These are phyloP conservation scores for Lenzites betulinus DNA, from an alignment of 768 basidiomycete species.

Conservation along the genomic window DNA sequence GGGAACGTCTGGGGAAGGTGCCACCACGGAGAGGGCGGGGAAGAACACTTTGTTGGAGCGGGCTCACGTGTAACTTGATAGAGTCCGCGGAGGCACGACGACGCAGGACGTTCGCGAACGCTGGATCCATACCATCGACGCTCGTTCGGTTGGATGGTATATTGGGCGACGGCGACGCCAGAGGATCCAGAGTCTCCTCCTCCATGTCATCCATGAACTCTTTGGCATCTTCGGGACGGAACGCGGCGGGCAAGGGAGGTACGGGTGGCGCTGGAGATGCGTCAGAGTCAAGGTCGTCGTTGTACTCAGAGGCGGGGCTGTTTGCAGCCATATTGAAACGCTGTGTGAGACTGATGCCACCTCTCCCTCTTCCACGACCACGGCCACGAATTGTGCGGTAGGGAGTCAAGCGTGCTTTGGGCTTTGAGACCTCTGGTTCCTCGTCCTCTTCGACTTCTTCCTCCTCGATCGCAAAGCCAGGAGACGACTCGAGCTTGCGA, in stretches of 20 bases:
- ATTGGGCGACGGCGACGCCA: constrained; percentile 43
- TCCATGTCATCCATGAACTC: constrained; percentile 51
- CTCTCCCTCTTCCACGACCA: constrained; percentile 51
- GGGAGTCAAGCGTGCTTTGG: constrained; percentile 50
- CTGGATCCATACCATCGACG: constrained; percentile 87
- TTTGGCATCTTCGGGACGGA: constrained; percentile 34
- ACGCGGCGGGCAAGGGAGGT: constrained; percentile 37
- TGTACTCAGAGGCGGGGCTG: constrained; percentile 53
- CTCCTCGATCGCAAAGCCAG: constrained; percentile 43
- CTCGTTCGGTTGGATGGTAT: constrained; percentile 63
- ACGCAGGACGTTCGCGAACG: constrained; percentile 76
- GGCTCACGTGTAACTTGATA: constrained; percentile 52
- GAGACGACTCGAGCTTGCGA: constrained; percentile 50
- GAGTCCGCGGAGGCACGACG: constrained; percentile 48
- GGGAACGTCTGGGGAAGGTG: constrained; percentile 50
- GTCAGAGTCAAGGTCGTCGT: constrained; percentile 36
- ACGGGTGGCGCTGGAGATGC: constrained; percentile 34
- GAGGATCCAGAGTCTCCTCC: constrained; percentile 28
- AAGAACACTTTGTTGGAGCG: constrained; percentile 61
- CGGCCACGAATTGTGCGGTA: constrained; percentile 56
- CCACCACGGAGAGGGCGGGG: constrained; percentile 51
- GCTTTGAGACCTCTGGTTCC: constrained; percentile 27
- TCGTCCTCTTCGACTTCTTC: constrained; percentile 50
- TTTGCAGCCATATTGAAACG: constrained; percentile 60
- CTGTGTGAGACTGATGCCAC: constrained; percentile 65